Conservation (phyloP, 75 land plant genomes). For the Cunninghamia lanceolata region DNA sequence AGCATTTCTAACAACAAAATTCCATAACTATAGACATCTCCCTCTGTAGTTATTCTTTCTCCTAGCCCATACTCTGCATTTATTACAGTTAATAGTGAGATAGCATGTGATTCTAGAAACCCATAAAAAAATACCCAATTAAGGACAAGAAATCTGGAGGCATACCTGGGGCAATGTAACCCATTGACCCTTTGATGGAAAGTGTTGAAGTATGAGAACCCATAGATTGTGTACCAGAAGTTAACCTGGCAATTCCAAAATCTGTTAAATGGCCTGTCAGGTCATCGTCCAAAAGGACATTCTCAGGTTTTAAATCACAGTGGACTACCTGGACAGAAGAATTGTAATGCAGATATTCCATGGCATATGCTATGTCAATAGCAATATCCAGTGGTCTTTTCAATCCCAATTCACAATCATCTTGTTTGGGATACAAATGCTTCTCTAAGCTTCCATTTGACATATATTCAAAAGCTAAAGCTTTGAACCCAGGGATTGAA, state of each 20-base stretch:
- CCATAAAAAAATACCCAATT: background rate
- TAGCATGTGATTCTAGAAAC: background rate
- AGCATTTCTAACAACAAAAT: background rate
- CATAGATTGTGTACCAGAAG: background rate
- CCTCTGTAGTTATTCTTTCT: background rate
- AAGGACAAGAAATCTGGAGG: too few species aligned
- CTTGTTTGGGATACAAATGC: too few species aligned
- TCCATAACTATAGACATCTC: background rate
- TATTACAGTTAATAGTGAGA: background rate
- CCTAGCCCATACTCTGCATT: background rate
- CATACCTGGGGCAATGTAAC: constrained; percentile 8
- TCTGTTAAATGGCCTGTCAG: too few species aligned
- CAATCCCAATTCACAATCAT: too few species aligned
- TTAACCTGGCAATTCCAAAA: constrained; percentile 12
- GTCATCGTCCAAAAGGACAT: constrained; percentile 11
- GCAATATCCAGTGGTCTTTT: too few species aligned
- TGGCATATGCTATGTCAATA: too few species aligned
- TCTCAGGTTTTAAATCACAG: constrained; percentile 19
- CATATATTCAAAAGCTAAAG: constrained; percentile 15
- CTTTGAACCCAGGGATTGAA: background rate
- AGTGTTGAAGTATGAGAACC: background rate
- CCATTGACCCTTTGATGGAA: background rate
- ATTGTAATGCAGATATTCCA: constrained; percentile 9
- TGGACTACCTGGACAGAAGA: constrained; percentile 7
- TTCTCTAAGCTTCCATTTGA: too few species aligned